Evolutionary conservation across 2,329 filamentous ascomycete species (phyloP).

Genomic region (Bipolaris cookei): DNA sequence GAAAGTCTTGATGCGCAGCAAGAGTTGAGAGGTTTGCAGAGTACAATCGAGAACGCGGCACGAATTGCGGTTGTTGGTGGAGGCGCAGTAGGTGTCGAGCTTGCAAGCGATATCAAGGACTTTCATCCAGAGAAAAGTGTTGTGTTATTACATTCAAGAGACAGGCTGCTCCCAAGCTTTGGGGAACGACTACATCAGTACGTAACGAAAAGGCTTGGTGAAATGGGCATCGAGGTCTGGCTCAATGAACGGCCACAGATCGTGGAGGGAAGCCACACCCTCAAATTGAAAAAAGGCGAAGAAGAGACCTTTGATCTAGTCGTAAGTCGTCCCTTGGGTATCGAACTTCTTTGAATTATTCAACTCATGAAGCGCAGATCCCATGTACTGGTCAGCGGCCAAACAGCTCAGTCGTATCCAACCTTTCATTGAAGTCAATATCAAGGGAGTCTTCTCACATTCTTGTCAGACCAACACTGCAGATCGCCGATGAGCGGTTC

Average conservation of each 20-base stretch:
- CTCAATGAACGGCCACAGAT: constrained; percentile 57
- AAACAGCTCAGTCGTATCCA: constrained; percentile 57
- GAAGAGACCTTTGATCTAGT: neutral
- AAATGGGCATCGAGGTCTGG: constrained; percentile 57
- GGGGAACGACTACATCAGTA: constrained; percentile 50
- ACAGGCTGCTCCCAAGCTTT: constrained; percentile 61
- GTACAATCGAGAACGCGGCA: constrained; percentile 53
- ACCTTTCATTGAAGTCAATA: constrained; percentile 55
- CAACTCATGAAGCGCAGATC: constrained; percentile 52
- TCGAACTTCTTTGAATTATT: neutral
- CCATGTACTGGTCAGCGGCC: constrained; percentile 65
- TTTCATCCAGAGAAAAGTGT: constrained; percentile 63
- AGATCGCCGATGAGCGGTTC: constrained; percentile 56
- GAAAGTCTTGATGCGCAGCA: constrained; percentile 54
- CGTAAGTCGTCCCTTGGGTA: neutral
- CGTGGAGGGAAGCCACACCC: constrained; percentile 1
- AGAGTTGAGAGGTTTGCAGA: constrained; percentile 58
- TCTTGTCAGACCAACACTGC: constrained; percentile 62
- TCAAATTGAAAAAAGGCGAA: constrained; percentile 4
- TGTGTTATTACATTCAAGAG: constrained; percentile 64
- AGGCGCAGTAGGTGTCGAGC: constrained; percentile 67
- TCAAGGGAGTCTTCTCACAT: constrained; percentile 53
- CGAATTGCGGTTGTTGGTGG: constrained; percentile 59
- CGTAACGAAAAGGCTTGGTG: constrained; percentile 52
- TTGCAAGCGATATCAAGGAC: constrained; percentile 65